Conservation (phyloP, 2,329 filamentous ascomycete species). For the Pseudogymnoascus sp. region DNA sequence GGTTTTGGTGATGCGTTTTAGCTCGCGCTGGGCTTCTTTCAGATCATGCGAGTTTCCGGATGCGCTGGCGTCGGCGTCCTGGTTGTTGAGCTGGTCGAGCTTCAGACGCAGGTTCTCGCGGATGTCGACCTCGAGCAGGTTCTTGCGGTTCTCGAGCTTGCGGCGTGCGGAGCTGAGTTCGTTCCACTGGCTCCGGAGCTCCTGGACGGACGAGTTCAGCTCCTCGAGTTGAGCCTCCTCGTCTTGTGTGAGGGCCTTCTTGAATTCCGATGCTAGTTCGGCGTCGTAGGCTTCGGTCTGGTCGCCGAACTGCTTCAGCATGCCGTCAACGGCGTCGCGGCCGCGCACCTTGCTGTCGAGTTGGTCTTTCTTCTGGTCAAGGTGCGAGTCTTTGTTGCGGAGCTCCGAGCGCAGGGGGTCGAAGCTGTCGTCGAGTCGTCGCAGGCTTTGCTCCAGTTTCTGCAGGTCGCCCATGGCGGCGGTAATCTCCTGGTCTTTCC, state of each 20-base stretch:
- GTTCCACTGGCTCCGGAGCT: slow-evolving; percentile 69
- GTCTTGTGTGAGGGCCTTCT: slow-evolving; percentile 74
- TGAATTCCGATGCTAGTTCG: slow-evolving; percentile 81
- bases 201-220: slow-evolving; percentile 61
- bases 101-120: slow-evolving; percentile 82
- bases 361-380: slow-evolving; percentile 65
- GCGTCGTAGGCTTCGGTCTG: slow-evolving; percentile 70
- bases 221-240: slow-evolving; percentile 76
- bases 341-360: slow-evolving; percentile 61
- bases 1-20: slow-evolving; percentile 67
- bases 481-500: slow-evolving; percentile 83
- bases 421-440: slow-evolving; percentile 74
- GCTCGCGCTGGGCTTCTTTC: slow-evolving; percentile 71
- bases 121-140: slow-evolving; percentile 76
- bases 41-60: slow-evolving; percentile 58
- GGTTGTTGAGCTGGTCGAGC: slow-evolving; percentile 75
- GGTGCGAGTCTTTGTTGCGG: slow-evolving; percentile 63
- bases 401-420: slow-evolving; percentile 73
- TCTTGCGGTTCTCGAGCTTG: slow-evolving; percentile 73
- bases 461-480: slow-evolving; percentile 75
- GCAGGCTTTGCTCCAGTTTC: slow-evolving; percentile 70
- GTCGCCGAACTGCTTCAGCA: slow-evolving; percentile 68
- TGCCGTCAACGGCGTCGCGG: slow-evolving; percentile 63
- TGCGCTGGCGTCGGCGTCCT: slow-evolving; percentile 61
- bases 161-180: slow-evolving; percentile 65